These are phyloP conservation scores for Anthostomella pinea DNA, from an alignment of 2,329 filamentous ascomycete species.

Conservation along the genomic window DNA sequence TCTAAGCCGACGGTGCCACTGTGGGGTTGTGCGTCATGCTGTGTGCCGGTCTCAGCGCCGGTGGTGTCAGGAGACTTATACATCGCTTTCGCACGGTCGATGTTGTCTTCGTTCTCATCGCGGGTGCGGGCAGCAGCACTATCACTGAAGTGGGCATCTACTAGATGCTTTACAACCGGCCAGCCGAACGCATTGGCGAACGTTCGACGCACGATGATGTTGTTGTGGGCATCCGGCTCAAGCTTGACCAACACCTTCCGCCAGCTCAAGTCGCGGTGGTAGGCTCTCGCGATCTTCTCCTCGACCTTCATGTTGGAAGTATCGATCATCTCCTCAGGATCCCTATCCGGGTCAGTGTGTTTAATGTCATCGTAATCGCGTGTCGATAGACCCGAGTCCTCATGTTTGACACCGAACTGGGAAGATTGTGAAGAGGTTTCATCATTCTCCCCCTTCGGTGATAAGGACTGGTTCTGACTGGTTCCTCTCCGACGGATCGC, in stretches of 20 bases:
- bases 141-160: slow-evolving; percentile 90
- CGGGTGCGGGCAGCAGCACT: slow-evolving; percentile 61
- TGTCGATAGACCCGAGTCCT: slow-evolving; percentile 42
- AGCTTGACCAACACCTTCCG: slow-evolving; percentile 93
- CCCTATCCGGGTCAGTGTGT: slow-evolving; percentile 46
- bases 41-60: slow-evolving; percentile 61
- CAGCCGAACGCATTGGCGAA: slow-evolving; percentile 97
- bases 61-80: slow-evolving; percentile 54
- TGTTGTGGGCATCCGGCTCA: slow-evolving; percentile 97
- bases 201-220: slow-evolving; percentile 93
- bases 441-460: slow-evolving; percentile 22
- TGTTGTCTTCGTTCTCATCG: slow-evolving; percentile 64
- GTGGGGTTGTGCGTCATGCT: slow-evolving; percentile 30
- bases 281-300: slow-evolving; percentile 95
- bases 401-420: slow-evolving; percentile 33
- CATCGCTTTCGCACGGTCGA: slow-evolving; percentile 65
- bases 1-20: slow-evolving; percentile 3
- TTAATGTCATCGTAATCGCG: slow-evolving; percentile 52
- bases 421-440: slow-evolving; percentile 33
- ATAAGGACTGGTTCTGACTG: slow-evolving; percentile 20
- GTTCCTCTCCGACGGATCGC: slow-evolving; percentile 33
- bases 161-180: slow-evolving; percentile 93
- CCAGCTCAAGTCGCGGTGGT: slow-evolving; percentile 90
- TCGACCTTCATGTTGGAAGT: slow-evolving; percentile 80
- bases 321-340: slow-evolving; percentile 49